Percentiles rank a stretch among this genome's conserved stretches.
phyloP scores from a whole-genome alignment of 768 basidiomycete species.

The Podaxis sp. region DNA sequence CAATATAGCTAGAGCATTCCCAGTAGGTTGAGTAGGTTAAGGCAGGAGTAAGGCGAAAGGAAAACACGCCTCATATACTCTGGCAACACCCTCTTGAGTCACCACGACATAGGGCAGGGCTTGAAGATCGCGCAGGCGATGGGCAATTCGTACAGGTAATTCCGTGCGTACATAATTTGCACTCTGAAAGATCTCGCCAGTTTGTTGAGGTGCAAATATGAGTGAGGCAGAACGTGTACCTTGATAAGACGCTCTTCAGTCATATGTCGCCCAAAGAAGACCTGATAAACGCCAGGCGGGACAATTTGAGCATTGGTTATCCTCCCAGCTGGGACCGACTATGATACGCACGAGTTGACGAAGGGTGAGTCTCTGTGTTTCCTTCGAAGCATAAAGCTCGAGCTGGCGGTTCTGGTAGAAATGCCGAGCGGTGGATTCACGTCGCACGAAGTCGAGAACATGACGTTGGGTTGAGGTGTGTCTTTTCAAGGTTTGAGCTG shows the following conservation, averaged over 20 bases:
- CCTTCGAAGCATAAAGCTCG: slow-evolving; percentile 75
- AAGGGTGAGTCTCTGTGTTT: slow-evolving; percentile 70
- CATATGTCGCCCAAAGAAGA: slow-evolving; percentile 86
- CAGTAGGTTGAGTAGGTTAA: neutral
- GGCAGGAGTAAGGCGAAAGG: neutral
- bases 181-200: slow-evolving; percentile 45
- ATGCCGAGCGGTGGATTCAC: slow-evolving; percentile 31
- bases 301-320: neutral
- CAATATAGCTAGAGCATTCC: slow-evolving; percentile 69
- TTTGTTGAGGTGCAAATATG: neutral
- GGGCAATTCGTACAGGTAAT: slow-evolving; percentile 84
- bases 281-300: slow-evolving; percentile 37
- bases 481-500: neutral
- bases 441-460: neutral
- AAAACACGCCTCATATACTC: slow-evolving; percentile 74
- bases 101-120: slow-evolving; percentile 84
- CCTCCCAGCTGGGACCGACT: neutral
- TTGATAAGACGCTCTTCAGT: slow-evolving; percentile 76
- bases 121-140: slow-evolving; percentile 85
- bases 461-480: slow-evolving; percentile 14
- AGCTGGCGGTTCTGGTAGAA: slow-evolving; percentile 86
- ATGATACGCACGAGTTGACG: slow-evolving; percentile 65
- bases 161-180: slow-evolving; percentile 92
- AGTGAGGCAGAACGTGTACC: slow-evolving; percentile 32
- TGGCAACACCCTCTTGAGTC: slow-evolving; percentile 78